Evolutionary conservation across 495 filamentous ascomycete genomes (phyloP).

Genomic region (Podospora anserina): DNA sequence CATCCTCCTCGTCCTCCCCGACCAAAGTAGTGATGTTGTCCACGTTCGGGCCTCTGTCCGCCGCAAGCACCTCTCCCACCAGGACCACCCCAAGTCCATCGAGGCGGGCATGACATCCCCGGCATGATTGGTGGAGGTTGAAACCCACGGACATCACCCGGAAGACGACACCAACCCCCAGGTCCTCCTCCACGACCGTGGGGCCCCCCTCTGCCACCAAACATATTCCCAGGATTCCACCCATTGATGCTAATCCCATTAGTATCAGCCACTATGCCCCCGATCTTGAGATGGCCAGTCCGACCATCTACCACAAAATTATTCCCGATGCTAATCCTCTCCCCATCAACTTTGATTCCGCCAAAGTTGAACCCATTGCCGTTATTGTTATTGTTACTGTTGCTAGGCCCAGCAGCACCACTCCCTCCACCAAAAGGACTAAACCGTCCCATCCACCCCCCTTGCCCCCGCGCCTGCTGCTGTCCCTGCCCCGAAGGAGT

Average conservation of each 20-base stretch:
- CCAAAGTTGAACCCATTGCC: slow-evolving; percentile 34
- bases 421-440: slow-evolving; percentile 5
- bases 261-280: slow-evolving; percentile 28
- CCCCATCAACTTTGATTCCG: slow-evolving; percentile 36
- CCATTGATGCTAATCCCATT: slow-evolving; percentile 37
- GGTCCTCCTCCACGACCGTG: neutral
- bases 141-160: neutral
- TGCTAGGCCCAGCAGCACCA: neutral
- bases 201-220: slow-evolving; percentile 10
- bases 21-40: neutral
- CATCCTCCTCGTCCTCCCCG: slow-evolving; percentile 6
- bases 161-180: neutral
- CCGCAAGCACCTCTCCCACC: neutral
- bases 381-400: neutral
- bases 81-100: slow-evolving; percentile 3
- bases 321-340: slow-evolving; percentile 39
- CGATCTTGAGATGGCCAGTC: slow-evolving; percentile 40
- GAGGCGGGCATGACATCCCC: neutral
- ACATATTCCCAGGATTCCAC: slow-evolving; percentile 20
- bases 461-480: neutral
- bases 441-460: neutral
- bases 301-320: slow-evolving; percentile 39
- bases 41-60: neutral
- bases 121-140: neutral
- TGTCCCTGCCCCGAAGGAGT: neutral